Percentiles rank a stretch among this genome's conserved stretches.
phyloP scores from a whole-genome alignment of 495 filamentous ascomycete genomes.

The Filosporella fistucella region DNA sequence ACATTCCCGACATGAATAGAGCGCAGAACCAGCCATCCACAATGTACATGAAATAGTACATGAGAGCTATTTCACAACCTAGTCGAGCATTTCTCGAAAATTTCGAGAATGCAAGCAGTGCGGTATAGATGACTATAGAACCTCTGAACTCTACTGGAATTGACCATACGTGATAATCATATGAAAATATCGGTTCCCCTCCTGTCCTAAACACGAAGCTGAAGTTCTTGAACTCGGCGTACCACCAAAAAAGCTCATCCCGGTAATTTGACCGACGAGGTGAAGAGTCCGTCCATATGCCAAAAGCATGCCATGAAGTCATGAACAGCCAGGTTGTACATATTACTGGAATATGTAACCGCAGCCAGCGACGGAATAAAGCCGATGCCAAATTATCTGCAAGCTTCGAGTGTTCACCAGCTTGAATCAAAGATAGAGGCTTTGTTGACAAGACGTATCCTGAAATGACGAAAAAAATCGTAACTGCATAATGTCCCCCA shows the following conservation, averaged over 20 bases:
- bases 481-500: slow-evolving; percentile 57
- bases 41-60: slow-evolving; percentile 52
- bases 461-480: slow-evolving; percentile 68
- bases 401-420: slow-evolving; percentile 32
- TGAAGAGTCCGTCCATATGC: slow-evolving; percentile 32
- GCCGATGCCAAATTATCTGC: slow-evolving; percentile 45
- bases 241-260: slow-evolving; percentile 49
- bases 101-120: slow-evolving; percentile 49
- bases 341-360: slow-evolving; percentile 58
- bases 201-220: slow-evolving; percentile 48
- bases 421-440: slow-evolving; percentile 50
- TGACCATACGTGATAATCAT: slow-evolving; percentile 66
- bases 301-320: slow-evolving; percentile 44
- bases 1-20: slow-evolving; percentile 40
- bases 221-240: slow-evolving; percentile 54
- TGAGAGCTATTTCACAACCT: slow-evolving; percentile 35
- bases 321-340: slow-evolving; percentile 51
- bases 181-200: slow-evolving; percentile 41
- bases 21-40: slow-evolving; percentile 41
- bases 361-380: slow-evolving; percentile 57
- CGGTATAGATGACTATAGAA: slow-evolving; percentile 60
- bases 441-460: slow-evolving; percentile 63
- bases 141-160: slow-evolving; percentile 66
- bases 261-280: slow-evolving; percentile 31
- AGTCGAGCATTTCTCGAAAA: slow-evolving; percentile 41